These are phyloP conservation scores for Zangia roseola DNA, from an alignment of 768 basidiomycete species.

Conservation along the genomic window DNA sequence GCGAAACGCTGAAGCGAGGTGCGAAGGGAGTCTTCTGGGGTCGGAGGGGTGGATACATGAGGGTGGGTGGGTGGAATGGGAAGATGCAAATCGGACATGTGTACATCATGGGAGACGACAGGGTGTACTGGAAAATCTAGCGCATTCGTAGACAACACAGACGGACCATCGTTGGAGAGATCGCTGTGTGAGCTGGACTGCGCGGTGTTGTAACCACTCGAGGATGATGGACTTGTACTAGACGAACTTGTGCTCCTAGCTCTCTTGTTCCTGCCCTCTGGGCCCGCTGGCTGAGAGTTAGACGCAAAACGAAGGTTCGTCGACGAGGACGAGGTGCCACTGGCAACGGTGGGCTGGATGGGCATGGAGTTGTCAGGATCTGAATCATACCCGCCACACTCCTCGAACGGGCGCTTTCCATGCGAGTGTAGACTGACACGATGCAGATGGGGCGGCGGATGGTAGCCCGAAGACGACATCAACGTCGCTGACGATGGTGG, in stretches of 20 bases:
- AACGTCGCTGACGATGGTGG: slow-evolving; percentile 16
- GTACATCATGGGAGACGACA: slow-evolving; percentile 41
- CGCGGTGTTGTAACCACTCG: slow-evolving; percentile 36
- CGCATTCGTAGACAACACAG: slow-evolving; percentile 9
- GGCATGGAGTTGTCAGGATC: slow-evolving; percentile 30
- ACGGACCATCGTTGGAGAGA: slow-evolving; percentile 20
- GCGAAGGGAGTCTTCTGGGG: slow-evolving; percentile 39
- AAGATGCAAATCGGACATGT: slow-evolving; percentile 44
- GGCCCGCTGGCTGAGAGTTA: slow-evolving; percentile 9
- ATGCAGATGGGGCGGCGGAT: slow-evolving; percentile 23
- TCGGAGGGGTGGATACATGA: slow-evolving; percentile 11
- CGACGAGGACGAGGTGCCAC: slow-evolving; percentile 28
- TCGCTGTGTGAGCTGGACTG: slow-evolving; percentile 36
- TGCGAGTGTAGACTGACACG: slow-evolving; percentile 26
- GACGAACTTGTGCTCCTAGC: slow-evolving; percentile 54
- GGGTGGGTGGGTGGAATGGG: slow-evolving; percentile 20
- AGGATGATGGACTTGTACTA: slow-evolving; percentile 36
- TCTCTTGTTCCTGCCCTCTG: slow-evolving; percentile 55
- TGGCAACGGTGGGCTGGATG: slow-evolving; percentile 17
- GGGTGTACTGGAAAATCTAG: slow-evolving; percentile 21
- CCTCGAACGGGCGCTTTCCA: slow-evolving; percentile 34
- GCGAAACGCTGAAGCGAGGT: slow-evolving; percentile 51
- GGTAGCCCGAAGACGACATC: slow-evolving; percentile 26
- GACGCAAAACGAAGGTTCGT: slow-evolving; percentile 12
- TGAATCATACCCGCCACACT: slow-evolving; percentile 34